These are phyloP conservation scores for Tephrocybe sp. DNA, from an alignment of 768 basidiomycete species.

Conservation along the genomic window DNA sequence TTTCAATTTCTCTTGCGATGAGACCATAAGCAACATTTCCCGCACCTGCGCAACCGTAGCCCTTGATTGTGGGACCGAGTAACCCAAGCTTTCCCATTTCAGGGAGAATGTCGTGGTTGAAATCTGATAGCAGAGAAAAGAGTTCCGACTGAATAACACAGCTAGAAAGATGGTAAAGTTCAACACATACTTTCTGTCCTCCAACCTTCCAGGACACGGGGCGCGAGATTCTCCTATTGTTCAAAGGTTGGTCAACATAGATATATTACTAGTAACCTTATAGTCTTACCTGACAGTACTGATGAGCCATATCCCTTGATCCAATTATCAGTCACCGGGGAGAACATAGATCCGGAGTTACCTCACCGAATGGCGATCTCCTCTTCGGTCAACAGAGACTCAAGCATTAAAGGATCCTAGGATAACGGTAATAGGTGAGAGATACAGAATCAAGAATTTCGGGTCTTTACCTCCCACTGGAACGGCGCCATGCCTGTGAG, in stretches of 20 bases:
- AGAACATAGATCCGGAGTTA: background rate
- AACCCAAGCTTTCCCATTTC: slow-evolving; percentile 94
- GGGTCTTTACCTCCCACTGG: slow-evolving; percentile 40
- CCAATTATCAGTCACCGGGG: slow-evolving; percentile 7
- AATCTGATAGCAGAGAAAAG: slow-evolving; percentile 45
- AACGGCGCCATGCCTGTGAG: slow-evolving; percentile 38
- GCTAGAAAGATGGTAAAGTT: too few relatives aligned
- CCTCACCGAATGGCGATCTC: slow-evolving; percentile 84
- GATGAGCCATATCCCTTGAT: slow-evolving; percentile 71
- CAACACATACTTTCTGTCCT: slow-evolving; percentile 91
- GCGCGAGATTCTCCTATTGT: slow-evolving; percentile 72
- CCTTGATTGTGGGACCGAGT: slow-evolving; percentile 89
- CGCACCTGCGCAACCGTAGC: slow-evolving; percentile 92
- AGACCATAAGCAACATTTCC: slow-evolving; percentile 93
- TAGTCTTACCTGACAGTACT: slow-evolving; percentile 81
- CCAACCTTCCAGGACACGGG: slow-evolving; percentile 89
- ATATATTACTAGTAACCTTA: background rate
- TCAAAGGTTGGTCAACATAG: background rate
- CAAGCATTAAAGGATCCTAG: slow-evolving; percentile 85
- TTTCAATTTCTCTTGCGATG: slow-evolving; percentile 91
- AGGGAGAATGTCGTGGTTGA: slow-evolving; percentile 71
- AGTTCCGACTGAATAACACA: background rate
- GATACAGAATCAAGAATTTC: background rate
- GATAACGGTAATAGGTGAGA: background rate
- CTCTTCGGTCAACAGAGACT: slow-evolving; percentile 83